Base-by-base conservation (phyloP, 2,329 filamentous ascomycete genomes). In the Pestalotiopsis sp. region DNA sequence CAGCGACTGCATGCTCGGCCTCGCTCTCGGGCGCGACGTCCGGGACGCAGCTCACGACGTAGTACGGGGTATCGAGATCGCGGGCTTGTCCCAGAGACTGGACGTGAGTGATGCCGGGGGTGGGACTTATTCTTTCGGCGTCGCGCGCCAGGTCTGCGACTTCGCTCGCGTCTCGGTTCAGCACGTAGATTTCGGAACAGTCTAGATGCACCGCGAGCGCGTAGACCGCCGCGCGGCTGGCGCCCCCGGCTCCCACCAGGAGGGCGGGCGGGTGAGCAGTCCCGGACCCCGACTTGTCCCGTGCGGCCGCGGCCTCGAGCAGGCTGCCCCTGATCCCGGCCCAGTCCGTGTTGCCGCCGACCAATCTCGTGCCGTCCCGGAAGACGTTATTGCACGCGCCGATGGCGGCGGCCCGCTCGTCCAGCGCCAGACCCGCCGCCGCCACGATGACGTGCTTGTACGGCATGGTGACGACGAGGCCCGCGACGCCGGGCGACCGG, bases 401-500 rank as follows among this genome's bases (percentile, higher is more conserved):
- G n/a, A 64, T 49, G 31, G 38, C 20, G n/a, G 39, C 41, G 13
- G 61, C 31, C 20, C 31, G 39, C 39, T 45, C 61, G 39, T 64
- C 61, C 61, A 64, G 25, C 3, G 4, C 2, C 13, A 14, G 2
- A 17, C 1, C 61, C 13, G 41, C 25, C 38, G n/a, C 38, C 25
- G 36, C 14, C 61, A 52, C 41, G 11, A 64, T 25, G 31, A 20
- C 38, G 39, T 64, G 31, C 61, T 64, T 64, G 39, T 64, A 64
- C 14, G 61, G 61, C 61, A 64, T 64, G 17, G 61, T 64, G 17
- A 64, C 39, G 38, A 64, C 61, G 11, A 64, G 61, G n/a, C 61
- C 61, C 36, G 61, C 31, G 36, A 49, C 39, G n/a, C 31, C n/a
- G 17, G 39, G 61, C n/a, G n/a, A 41, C 20, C 61, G 31, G 9